A percentile compares a stretch with the other conserved stretches of the same genome.
These are phyloP conservation scores for Neurospora crassa DNA, from an alignment of 2,329 filamentous ascomycete genomes.

Conservation along the genomic window DNA sequence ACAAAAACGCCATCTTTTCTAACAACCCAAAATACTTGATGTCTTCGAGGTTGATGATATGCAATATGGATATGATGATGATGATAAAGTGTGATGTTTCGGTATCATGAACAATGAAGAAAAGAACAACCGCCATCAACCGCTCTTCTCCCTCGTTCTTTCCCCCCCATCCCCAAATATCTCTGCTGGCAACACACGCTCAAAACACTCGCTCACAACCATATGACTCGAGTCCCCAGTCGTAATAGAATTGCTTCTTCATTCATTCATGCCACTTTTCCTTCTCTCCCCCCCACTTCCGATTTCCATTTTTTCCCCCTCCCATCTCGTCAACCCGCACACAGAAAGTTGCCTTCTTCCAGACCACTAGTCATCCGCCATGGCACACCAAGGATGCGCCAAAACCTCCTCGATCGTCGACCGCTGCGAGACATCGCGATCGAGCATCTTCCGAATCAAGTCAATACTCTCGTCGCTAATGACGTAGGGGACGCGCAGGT, in stretches of 20 bases:
- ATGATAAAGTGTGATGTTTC: neutral
- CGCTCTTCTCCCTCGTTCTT: neutral
- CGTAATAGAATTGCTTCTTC: neutral
- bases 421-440: constrained; percentile 75
- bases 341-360: neutral
- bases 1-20: neutral
- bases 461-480: constrained; percentile 90
- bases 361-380: constrained; percentile 5
- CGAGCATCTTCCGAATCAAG: constrained; percentile 82
- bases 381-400: constrained; percentile 70
- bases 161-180: neutral
- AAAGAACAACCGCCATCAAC: neutral
- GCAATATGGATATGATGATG: neutral
- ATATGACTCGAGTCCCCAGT: neutral
- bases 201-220: neutral
- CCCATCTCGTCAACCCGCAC: neutral
- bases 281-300: neutral
- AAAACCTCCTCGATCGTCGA: constrained; percentile 83
- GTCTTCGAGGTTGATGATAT: neutral
- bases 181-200: neutral
- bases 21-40: neutral
- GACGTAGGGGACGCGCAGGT: constrained; percentile 79
- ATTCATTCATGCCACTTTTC: neutral
- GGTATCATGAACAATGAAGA: neutral
- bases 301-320: neutral